These are phyloP conservation scores for Dalbergia oliveri DNA, from an alignment of 306 rosid species.

Conservation along the genomic window DNA sequence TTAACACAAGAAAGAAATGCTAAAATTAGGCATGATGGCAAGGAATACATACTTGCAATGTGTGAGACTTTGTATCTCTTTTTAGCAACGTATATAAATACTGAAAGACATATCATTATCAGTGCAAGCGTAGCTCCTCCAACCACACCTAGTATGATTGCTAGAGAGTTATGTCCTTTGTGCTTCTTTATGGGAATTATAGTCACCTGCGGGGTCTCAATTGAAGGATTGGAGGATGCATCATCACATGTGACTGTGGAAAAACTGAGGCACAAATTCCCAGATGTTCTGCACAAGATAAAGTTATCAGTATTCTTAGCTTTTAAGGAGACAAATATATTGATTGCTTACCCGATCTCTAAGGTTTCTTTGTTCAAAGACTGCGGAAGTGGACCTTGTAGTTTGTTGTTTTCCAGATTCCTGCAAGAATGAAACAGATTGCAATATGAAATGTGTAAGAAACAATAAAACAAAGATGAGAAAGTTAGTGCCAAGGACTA, in stretches of 20 bases:
- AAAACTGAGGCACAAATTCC: constrained; percentile 82
- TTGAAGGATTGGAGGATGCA: constrained; percentile 63
- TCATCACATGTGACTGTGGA: constrained; percentile 69
- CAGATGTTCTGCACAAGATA: constrained; percentile 70
- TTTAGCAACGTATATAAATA: constrained; percentile 58
- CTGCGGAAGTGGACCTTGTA: constrained; percentile 83
- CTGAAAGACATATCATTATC: constrained; percentile 54
- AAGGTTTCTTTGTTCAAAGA: constrained; percentile 76
- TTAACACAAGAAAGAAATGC: constrained; percentile 9
- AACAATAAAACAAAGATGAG: background rate
- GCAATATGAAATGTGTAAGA: constrained; percentile 19
- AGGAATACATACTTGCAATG: constrained; percentile 61
- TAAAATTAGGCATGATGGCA: background rate
- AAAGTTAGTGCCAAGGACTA: too few relatives aligned
- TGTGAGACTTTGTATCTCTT: constrained; percentile 58
- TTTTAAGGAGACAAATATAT: background rate
- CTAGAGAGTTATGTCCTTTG: constrained; percentile 50
- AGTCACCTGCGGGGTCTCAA: constrained; percentile 87
- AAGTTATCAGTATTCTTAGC: too few relatives aligned
- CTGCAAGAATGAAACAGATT: constrained; percentile 51
- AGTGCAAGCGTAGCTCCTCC: constrained; percentile 66
- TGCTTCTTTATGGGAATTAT: constrained; percentile 60
- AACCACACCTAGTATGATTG: constrained; percentile 60
- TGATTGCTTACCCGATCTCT: constrained; percentile 73
- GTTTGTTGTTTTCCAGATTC: constrained; percentile 85